Evolutionary conservation across 345 rosid species (phyloP).

Genomic region (Arabidopsis thaliana): DNA sequence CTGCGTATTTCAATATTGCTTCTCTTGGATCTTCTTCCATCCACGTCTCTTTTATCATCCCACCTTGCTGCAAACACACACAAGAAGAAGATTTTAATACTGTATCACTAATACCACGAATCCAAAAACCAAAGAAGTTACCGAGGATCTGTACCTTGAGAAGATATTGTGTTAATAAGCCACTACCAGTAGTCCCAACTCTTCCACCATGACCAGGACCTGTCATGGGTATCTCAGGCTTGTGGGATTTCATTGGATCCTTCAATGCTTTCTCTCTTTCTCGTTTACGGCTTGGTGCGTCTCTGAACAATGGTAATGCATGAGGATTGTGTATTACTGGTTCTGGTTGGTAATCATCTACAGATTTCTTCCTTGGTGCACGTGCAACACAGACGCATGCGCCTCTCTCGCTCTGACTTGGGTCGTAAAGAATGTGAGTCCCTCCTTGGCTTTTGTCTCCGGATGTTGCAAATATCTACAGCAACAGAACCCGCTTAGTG

Average conservation of each 20-base stretch:
- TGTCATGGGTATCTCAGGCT: conserved; percentile 88
- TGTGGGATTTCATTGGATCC: conserved; percentile 91
- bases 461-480: conserved; percentile 79
- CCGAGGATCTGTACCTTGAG: conserved; percentile 63
- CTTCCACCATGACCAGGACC: conserved; percentile 99
- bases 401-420: conserved; percentile 85
- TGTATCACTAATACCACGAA: not conserved
- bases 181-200: conserved; percentile 84
- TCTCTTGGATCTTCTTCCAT: conserved; percentile 99
- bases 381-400: conserved; percentile 97
- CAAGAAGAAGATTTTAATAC: not conserved
- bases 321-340: conserved; percentile 97
- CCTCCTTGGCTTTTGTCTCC: conserved; percentile 95
- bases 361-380: conserved; percentile 92
- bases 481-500: not conserved
- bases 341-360: conserved; percentile 86
- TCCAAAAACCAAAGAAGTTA: not conserved
- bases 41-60: conserved; percentile 99
- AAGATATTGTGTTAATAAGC: conserved; percentile 94
- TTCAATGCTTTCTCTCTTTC: conserved; percentile 87
- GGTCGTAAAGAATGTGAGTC: conserved; percentile 86
- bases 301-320: conserved; percentile 94
- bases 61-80: conserved; percentile 82
- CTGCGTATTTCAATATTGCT: conserved; percentile 93
- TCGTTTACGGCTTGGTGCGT: conserved; percentile 96